Base-by-base conservation (phyloP, 176 grass and related monocot genomes). In the Oryza coarctata region DNA sequence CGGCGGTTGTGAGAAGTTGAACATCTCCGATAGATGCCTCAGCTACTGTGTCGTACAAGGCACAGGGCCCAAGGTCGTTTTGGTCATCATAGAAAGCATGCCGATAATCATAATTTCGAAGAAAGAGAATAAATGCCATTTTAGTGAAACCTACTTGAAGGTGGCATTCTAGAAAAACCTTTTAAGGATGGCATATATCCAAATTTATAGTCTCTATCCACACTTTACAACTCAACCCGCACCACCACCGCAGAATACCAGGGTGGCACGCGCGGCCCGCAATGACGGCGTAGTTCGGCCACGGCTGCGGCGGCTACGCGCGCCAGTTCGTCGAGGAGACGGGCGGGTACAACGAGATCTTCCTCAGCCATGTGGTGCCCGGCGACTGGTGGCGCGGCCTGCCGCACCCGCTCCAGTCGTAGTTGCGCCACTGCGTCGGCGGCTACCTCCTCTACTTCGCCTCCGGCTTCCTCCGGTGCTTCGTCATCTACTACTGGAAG, bases 401-500 rank as follows among this genome's bases (percentile, higher is more conserved):
- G 73, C 93, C 93, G 34, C 90, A 92, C 63, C 82, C 88, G 38
- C 22, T 95, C 27, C 97, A 88, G 83, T 95, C 97, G 20, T 99
- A 93, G 97, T 84, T 99, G 43, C 89, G 97, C 69, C 95, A 99
- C 89, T 92, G 90, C 80, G 11, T 96, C 34, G 89, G 93, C 40
- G 97, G 89, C 2, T 87, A 79, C 43, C 31, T 91, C 28, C 22
- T 99, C 77, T 98, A 98, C 80, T 89, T 86, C 89, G 13, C 90
- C 65, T 93, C 90, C 6, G 88, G 90, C 4, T 95, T 98, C 77
- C 88, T 98, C 71, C 95, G 96, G 96, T 98, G 96, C 87, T 86
- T 90, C 88, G 84, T 94, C 63, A 95, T 98, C 79, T 95, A 98
- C 87, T 88, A 91, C 49, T 98, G 88, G 96, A 98, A 98, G 87